Evolutionary conservation across 176 grass and related monocot species (phyloP), one percentile per base, ranked within the genome.

Genomic region (Aechmea fasciata): DNA sequence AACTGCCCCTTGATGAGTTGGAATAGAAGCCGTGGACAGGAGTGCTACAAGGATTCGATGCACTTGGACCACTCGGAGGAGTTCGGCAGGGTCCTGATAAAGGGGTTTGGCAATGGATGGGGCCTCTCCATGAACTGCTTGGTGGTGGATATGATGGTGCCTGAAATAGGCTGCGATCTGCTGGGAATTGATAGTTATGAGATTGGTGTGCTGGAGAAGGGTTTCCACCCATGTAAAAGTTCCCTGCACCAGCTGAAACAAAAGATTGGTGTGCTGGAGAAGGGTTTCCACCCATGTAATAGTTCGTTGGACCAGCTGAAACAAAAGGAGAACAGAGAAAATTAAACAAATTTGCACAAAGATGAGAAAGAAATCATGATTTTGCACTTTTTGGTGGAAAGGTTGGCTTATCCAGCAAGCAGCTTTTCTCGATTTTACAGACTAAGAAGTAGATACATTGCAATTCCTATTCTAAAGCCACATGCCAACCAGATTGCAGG

Each of bases 101-200:
- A 2, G 14, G 68, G 57, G 68, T 48, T 49, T 72, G 68, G 55
- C 71, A 72, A 10, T 53, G 77, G 2, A 61, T 19, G 15, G 55
- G 55, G 55, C 55, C 20, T 61, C 55, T 61, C 55, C 55, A 61
- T n/a, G 13, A 61, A 61, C 13, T 61, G 5, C 55, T 61, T 19
- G 15, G 55, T 15, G 55, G n/a, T 61, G 55, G n/a, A 19, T 61
- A 19, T 61, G 55, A 22, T 20, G 55, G 15, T 1, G 5, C 3
- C 20, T 61, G 17, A 61, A 18, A 22, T 61, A 0, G 15, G 20
- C n/a, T 61, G 14, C 10, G 55, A 17, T 15, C 17, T 61, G 15
- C 17, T 61, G 15, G 55, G 20, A 61, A 61, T 18, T 61, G 55
- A 61, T 6, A 18, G 7, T 15, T 61, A 14, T 61, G 55, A 18